Conservation (phyloP, 23 red algal species). For the Gracilaria domingensis region DNA sequence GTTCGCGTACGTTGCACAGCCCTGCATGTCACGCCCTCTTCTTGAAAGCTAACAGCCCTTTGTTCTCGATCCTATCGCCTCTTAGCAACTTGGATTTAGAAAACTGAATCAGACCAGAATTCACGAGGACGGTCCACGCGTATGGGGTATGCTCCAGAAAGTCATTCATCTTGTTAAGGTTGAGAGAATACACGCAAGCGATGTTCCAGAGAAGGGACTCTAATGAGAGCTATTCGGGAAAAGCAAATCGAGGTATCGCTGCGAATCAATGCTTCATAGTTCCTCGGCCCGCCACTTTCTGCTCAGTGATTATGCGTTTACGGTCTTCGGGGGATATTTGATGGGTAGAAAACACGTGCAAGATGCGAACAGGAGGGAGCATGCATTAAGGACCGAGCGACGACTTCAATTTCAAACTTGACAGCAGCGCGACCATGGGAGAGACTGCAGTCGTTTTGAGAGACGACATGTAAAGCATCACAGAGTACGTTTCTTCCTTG, state of each 20-base stretch:
- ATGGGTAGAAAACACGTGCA: too few species aligned
- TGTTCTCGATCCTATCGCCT: background rate
- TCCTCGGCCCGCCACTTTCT: background rate
- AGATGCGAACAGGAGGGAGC: too few species aligned
- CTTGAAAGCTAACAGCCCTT: background rate
- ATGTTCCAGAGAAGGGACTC: background rate
- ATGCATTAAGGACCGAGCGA: too few species aligned
- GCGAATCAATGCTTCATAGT: background rate
- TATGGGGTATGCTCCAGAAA: slow-evolving; percentile 67
- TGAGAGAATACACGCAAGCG: slow-evolving; percentile 50
- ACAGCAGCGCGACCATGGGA: too few species aligned
- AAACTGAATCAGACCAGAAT: slow-evolving; percentile 45
- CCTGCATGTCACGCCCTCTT: background rate
- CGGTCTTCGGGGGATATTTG: background rate
- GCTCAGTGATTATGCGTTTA: background rate
- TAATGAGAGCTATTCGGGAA: background rate
- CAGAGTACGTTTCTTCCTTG: too few species aligned
- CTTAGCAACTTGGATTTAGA: slow-evolving; percentile 50
- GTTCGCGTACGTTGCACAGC: slow-evolving; percentile 37
- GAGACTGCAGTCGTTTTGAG: too few species aligned
- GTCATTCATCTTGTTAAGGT: slow-evolving; percentile 66
- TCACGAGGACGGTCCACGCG: slow-evolving; percentile 64
- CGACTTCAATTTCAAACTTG: too few species aligned
- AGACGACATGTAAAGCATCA: too few species aligned
- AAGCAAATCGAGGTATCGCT: background rate